Evolutionary conservation across 1,139 yeast species (phyloP).

Genomic region (Pichia sp.): DNA sequence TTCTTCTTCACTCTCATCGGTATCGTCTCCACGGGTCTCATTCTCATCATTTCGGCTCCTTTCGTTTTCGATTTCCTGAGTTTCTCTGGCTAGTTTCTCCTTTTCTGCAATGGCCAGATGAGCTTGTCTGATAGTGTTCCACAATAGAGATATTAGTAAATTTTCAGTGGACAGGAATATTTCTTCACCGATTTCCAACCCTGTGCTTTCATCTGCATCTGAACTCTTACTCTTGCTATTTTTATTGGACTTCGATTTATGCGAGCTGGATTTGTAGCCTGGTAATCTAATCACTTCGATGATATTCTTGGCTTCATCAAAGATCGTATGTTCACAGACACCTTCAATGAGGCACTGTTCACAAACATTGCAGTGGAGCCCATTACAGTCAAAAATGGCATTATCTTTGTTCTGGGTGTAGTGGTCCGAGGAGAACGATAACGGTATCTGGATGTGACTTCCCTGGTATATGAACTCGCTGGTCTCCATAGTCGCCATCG

Average conservation of each 20-base stretch:
- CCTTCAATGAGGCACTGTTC: conserved; percentile 5
- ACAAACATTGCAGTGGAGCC: conserved; percentile 1
- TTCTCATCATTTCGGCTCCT: no score
- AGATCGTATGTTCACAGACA: neutral
- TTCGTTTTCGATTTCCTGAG: no score
- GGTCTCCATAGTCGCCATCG: no score
- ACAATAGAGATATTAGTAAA: conserved; percentile 1
- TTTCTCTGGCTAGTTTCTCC: no score
- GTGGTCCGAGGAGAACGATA: neutral
- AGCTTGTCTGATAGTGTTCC: neutral
- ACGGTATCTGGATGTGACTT: neutral
- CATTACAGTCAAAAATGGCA: conserved; percentile 1
- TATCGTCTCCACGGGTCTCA: no score
- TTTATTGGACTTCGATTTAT: no score
- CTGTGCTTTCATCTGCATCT: neutral
- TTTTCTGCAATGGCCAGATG: no score
- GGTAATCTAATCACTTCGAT: neutral
- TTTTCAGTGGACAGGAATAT: neutral
- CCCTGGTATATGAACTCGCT: neutral
- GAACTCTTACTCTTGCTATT: neutral
- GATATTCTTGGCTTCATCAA: neutral
- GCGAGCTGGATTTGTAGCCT: no score
- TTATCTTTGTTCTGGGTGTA: neutral
- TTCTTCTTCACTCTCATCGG: no score
- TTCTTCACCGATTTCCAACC: neutral